Conservation (phyloP, 208 protist species). For the Leishmania guyanensis region DNA sequence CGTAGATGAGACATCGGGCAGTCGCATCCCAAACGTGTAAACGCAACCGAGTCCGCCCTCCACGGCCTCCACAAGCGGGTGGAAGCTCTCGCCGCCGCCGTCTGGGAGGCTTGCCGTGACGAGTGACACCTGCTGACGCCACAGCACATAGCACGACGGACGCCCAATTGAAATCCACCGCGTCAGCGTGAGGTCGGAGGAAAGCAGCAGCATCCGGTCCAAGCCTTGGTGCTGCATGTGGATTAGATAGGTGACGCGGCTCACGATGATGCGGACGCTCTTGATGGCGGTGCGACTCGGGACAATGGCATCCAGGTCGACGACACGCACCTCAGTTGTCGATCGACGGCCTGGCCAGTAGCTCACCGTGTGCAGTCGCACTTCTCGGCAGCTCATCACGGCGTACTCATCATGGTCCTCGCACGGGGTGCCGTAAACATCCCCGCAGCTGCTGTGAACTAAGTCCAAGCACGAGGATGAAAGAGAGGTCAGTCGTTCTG, state of each 20-base stretch:
- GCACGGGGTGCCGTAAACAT: conserved; percentile 26
- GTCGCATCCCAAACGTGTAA: conserved; percentile 41
- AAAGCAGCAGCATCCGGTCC: conserved; percentile 57
- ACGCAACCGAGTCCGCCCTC: conserved; percentile 60
- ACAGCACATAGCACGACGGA: conserved; percentile 40
- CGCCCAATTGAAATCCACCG: conserved; percentile 52
- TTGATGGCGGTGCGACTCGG: conserved; percentile 32
- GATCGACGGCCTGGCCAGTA: not conserved
- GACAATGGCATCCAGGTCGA: conserved; percentile 26
- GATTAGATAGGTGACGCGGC: conserved; percentile 35
- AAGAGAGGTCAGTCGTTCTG: conserved; percentile 22
- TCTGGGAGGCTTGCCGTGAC: conserved; percentile 40
- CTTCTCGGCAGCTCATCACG: conserved; percentile 39
- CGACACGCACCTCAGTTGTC: conserved; percentile 12
- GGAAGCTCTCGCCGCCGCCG: conserved; percentile 21
- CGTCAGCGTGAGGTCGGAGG: conserved; percentile 49
- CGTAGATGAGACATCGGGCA: conserved; percentile 11
- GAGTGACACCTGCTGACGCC: conserved; percentile 39
- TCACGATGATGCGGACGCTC: conserved; percentile 33
- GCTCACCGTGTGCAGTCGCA: conserved; percentile 36
- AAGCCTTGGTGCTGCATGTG: conserved; percentile 46
- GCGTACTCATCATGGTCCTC: conserved; percentile 45
- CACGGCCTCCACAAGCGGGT: conserved; percentile 60
- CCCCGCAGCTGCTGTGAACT: conserved; percentile 41
- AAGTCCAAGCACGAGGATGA: conserved; percentile 23